Conservation (phyloP, 2,329 filamentous ascomycete genomes). For the Pseudocercospora fijiensis region DNA sequence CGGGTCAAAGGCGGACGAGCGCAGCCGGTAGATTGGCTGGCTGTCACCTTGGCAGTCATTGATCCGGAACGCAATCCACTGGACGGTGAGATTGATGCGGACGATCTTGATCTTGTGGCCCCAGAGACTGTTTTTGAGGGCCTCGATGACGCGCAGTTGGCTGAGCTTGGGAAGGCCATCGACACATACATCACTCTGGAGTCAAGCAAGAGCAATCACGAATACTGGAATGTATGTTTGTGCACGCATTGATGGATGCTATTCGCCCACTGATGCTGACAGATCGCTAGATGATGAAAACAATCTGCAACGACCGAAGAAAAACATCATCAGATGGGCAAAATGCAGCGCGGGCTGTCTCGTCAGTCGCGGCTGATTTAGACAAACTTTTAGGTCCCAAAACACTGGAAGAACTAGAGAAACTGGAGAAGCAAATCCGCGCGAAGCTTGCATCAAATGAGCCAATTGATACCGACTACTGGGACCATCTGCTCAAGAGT, state of each 20-base stretch:
- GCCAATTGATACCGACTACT: conserved; percentile 94
- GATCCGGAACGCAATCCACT: conserved; percentile 76
- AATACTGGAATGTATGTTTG: conserved; percentile 73
- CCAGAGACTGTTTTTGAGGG: conserved; percentile 78
- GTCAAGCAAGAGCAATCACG: conserved; percentile 70
- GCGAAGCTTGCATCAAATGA: conserved; percentile 84
- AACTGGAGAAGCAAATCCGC: conserved; percentile 81
- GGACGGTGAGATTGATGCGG: conserved; percentile 77
- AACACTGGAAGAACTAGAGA: conserved; percentile 79
- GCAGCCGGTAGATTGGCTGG: conserved; percentile 89
- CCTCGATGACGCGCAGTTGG: conserved; percentile 65
- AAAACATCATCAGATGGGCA: conserved; percentile 59
- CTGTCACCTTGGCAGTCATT: conserved; percentile 84
- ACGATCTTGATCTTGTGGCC: conserved; percentile 71
- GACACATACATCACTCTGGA: conserved; percentile 77
- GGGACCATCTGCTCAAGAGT: conserved; percentile 86
- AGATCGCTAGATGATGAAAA: conserved; percentile 66
- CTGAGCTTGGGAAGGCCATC: conserved; percentile 80
- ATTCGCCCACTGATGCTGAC: conserved; percentile 26
- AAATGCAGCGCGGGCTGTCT: conserved; percentile 69
- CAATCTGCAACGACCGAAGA: conserved; percentile 76
- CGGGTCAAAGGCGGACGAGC: conserved; percentile 87
- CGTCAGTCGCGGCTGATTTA: conserved; percentile 81
- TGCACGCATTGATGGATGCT: conserved; percentile 5
- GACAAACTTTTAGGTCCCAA: conserved; percentile 85